A percentile compares a stretch with the other conserved stretches of the same genome.
phyloP scores from a whole-genome alignment of 2,329 filamentous ascomycete genomes.

The Xylariaceae sp. region DNA sequence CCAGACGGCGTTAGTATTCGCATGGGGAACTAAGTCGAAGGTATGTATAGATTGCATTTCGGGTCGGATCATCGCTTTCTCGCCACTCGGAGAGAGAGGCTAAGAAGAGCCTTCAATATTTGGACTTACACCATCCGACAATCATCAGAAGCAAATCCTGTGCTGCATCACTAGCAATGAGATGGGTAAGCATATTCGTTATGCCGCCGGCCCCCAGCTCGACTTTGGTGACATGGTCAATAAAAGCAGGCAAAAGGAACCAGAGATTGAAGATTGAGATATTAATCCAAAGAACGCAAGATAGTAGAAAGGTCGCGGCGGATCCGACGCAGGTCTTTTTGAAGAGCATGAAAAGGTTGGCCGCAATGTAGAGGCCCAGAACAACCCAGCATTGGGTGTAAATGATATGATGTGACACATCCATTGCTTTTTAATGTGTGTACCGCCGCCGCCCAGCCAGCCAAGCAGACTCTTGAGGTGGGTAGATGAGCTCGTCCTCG shows the following conservation, averaged over 20 bases:
- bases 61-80: background rate
- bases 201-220: slow-evolving; percentile 1
- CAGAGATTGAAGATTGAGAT: slow-evolving; percentile 22
- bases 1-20: background rate
- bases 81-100: background rate
- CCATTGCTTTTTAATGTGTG: slow-evolving; percentile 8
- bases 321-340: slow-evolving; percentile 16
- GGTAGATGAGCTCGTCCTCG: too few relatives aligned
- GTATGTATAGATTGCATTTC: background rate
- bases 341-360: slow-evolving; percentile 18
- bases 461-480: too few relatives aligned
- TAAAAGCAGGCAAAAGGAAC: slow-evolving; percentile 23
- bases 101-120: background rate
- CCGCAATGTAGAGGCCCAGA: slow-evolving; percentile 19
- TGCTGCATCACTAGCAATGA: slow-evolving; percentile 15
- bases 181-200: background rate
- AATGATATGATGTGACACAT: slow-evolving; percentile 17
- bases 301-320: slow-evolving; percentile 19
- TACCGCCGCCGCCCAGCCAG: too few relatives aligned
- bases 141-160: slow-evolving; percentile 18
- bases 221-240: slow-evolving; percentile 13
- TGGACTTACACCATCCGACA: slow-evolving; percentile 20
- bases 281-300: slow-evolving; percentile 23
- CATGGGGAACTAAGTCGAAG: background rate
- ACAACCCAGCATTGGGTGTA: slow-evolving; percentile 22